Evolutionary conservation across 495 filamentous ascomycete genomes (phyloP), one percentile per base, ranked within the genome.

Genomic region (Glutinoglossum americanum): DNA sequence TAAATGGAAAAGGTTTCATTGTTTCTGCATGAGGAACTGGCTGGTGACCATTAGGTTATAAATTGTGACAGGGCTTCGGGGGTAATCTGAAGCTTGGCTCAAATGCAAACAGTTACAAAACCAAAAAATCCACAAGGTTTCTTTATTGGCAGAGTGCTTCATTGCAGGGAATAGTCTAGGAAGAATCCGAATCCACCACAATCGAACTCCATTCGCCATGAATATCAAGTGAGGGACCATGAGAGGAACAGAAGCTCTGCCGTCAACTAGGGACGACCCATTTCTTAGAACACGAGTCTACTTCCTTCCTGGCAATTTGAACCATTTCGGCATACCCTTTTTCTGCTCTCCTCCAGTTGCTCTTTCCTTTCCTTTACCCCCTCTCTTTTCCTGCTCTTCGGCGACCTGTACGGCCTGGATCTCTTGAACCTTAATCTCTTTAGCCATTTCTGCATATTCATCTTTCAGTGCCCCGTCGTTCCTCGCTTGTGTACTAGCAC

Each of bases 361-460:
- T 63, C 56, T 62, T 59, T 39, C 59, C 28, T 54, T 19, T 59
- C 59, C 62, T 66, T 76, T 71, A 25, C 69, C 61, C 57, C 57
- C 35, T 54, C 65, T 71, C 65, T 71, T 73, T 35, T 65, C 66
- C 60, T 66, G 67, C 33, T 64, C 65, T 19, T 69, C 70, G 28
- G 77, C 67, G 26, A 75, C 74, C 9, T 68, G 72, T 35, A 65
- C 11, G 45, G 47, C 62, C 27, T 67, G 62, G 10, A 69, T 70
- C 6, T 75, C 69, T 55, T 78, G 69, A 3, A 82, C 72, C 65
- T 75, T 76, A 51, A 94, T 68, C 58, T 81, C 72, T 67, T 79
- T 76, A 1, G 89, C 92, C 59, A 75, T 72, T 51, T 77, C 72
- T 6, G 76, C 78, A 54, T 80, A 81, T 60, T 84, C 79, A 32